Evolutionary conservation across 2,329 filamentous ascomycete species (phyloP).

Genomic region (Colletotrichum spaethianum): DNA sequence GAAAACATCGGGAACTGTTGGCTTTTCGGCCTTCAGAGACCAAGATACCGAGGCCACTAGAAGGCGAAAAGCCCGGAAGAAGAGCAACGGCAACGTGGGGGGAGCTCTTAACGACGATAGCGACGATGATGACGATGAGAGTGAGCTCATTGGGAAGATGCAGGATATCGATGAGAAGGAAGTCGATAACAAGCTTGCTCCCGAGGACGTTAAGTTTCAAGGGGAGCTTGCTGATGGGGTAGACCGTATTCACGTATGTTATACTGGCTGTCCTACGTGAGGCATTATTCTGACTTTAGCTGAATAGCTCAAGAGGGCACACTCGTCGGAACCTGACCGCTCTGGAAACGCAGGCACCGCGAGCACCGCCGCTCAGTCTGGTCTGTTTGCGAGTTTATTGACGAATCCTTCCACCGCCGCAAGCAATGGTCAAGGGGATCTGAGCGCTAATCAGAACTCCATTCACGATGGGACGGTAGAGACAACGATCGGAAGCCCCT

Average conservation of each 20-base stretch:
- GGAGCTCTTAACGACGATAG: constrained; percentile 78
- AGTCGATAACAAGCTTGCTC: constrained; percentile 70
- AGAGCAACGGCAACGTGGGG: constrained; percentile 70
- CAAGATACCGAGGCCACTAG: constrained; percentile 68
- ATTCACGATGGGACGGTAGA: constrained; percentile 12
- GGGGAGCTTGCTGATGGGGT: constrained; percentile 86
- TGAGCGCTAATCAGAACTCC: neutral
- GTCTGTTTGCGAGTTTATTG: constrained; percentile 3
- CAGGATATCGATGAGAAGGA: constrained; percentile 76
- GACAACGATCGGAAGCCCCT: constrained; percentile 39
- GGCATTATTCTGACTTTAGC: neutral
- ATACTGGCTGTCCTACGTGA: neutral
- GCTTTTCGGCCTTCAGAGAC: constrained; percentile 91
- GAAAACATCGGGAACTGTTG: constrained; percentile 88
- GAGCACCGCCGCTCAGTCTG: neutral
- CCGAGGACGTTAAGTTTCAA: constrained; percentile 80
- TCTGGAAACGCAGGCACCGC: constrained; percentile 17
- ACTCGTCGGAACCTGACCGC: constrained; percentile 79
- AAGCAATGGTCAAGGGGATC: constrained; percentile 3
- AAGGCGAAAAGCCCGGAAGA: constrained; percentile 74
- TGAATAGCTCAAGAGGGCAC: constrained; percentile 82
- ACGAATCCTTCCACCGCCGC: neutral
- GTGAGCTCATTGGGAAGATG: constrained; percentile 74
- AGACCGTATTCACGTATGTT: constrained; percentile 82
- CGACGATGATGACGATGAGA: constrained; percentile 79